phyloP scores from a whole-genome alignment of 2,329 filamentous ascomycete genomes.

The Scedosporium apiospermum region DNA sequence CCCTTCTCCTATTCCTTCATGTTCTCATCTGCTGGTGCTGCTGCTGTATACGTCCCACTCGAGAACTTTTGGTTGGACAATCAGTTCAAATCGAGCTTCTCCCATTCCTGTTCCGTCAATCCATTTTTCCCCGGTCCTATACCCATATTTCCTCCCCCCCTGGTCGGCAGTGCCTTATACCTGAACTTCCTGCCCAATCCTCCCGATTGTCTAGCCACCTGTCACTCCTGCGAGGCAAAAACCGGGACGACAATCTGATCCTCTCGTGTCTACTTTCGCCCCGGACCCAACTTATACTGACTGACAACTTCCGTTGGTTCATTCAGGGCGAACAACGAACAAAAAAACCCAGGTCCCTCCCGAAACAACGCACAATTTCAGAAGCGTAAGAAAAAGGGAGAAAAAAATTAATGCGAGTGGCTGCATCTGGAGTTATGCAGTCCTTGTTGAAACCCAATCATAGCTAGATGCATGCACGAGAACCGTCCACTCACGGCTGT shows the following conservation, averaged over 20 bases:
- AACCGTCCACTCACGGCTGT: slow-evolving; percentile 4
- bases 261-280: neutral
- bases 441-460: slow-evolving; percentile 7
- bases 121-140: neutral
- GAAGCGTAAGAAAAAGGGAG: neutral
- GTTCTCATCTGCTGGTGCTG: neutral
- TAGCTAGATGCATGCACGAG: slow-evolving; percentile 1
- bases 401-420: slow-evolving; percentile 6
- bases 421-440: slow-evolving; percentile 6
- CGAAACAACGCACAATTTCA: neutral
- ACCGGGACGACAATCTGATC: neutral
- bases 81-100: neutral
- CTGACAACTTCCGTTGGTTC: slow-evolving; percentile 1
- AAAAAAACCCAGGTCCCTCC: neutral
- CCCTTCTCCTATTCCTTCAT: neutral
- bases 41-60: neutral
- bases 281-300: slow-evolving; percentile 1
- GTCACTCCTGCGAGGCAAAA: slow-evolving; percentile 1
- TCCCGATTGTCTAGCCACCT: neutral
- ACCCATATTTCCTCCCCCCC: neutral
- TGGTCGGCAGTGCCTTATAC: neutral
- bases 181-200: slow-evolving; percentile 5
- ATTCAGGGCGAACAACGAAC: slow-evolving; percentile 1
- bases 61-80: slow-evolving; percentile 1
- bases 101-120: neutral